These are phyloP conservation scores for Zymoseptoria tritici DNA, from an alignment of 2,329 filamentous ascomycete genomes.

Conservation along the genomic window DNA sequence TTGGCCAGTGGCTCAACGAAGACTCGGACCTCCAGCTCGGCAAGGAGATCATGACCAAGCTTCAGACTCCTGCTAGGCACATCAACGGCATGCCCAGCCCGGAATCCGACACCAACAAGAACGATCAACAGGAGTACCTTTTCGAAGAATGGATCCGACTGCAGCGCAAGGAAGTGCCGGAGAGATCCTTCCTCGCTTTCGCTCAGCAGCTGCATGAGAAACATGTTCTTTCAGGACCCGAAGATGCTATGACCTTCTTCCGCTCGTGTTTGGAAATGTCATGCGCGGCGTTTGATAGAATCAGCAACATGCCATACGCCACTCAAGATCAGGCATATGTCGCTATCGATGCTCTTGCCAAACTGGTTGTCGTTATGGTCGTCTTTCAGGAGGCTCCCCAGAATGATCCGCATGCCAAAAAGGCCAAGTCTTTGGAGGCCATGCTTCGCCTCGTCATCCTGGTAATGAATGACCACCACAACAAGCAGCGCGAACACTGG, in stretches of 20 bases:
- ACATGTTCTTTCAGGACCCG: constrained; percentile 63
- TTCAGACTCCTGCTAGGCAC: constrained; percentile 52
- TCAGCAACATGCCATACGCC: constrained; percentile 52
- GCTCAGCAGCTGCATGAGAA: constrained; percentile 74
- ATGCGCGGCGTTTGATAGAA: constrained; percentile 68
- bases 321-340: constrained; percentile 54
- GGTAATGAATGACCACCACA: constrained; percentile 77
- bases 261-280: constrained; percentile 74
- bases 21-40: constrained; percentile 59
- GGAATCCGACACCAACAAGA: constrained; percentile 51
- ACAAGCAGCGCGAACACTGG: constrained; percentile 71
- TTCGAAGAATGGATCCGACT: constrained; percentile 93
- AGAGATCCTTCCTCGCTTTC: constrained; percentile 66
- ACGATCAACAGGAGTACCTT: constrained; percentile 85
- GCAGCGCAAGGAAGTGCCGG: constrained; percentile 66
- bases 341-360: constrained; percentile 73
- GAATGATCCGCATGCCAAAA: constrained; percentile 53
- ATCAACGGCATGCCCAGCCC: constrained; percentile 50
- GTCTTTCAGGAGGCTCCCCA: constrained; percentile 59
- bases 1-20: constrained; percentile 73
- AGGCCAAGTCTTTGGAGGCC: constrained; percentile 65
- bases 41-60: constrained; percentile 62
- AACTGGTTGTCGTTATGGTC: constrained; percentile 69
- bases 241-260: constrained; percentile 73
- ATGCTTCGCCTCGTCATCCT: constrained; percentile 71